Base-by-base conservation (phyloP, 305 asterid species). In the Fraxinus xanthoxyloides region DNA sequence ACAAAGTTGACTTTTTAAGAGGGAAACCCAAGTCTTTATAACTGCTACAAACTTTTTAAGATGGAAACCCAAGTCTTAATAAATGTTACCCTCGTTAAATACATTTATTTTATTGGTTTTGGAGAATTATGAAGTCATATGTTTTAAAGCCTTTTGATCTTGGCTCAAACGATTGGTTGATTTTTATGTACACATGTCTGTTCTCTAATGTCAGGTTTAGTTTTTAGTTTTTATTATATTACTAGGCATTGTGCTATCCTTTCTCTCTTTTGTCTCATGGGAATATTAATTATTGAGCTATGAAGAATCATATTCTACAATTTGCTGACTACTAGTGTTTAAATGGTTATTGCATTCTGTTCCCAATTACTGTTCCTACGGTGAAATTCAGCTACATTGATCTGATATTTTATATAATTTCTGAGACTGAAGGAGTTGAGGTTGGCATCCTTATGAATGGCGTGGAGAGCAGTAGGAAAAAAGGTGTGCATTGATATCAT, bases 391-490 rank as follows among this genome's bases (percentile, higher is more conserved):
- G 38, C 36, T 28, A 28, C 10, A 69, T 69, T 69, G 36, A 28
- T 30, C 75, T 30, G 36, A 69, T 69, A 28, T 69, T 63, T 61
- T 61, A 7, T 31, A 34, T 26, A 51, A 73, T 70, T 75, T 67
- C 36, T 38, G 69, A 76, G 38, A 30, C 72, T 75, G 77, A 70
- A 84, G 87, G 85, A 48, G 72, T 80, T 65, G 83, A 74, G 77
- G 80, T 81, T 84, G 80, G 75, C 82, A 82, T 82, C 36, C 80
- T 81, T 89, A 79, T 89, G 80, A 91, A 95, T 95, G 99, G 98
- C 98, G 85, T 94, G 91, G 97, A 91, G 93, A 78, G 90, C 87
- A 56, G 82, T 88, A 21, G 95, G 88, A 54, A 89, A 86, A 87
- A 94, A 91, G 99, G 99, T 92, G 23, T 9, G 87, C 21, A 77